A percentile compares a stretch with the other conserved stretches of the same genome.
These are phyloP conservation scores for Xenoacremonium recifei DNA, from an alignment of 2,329 filamentous ascomycete genomes.

Conservation along the genomic window DNA sequence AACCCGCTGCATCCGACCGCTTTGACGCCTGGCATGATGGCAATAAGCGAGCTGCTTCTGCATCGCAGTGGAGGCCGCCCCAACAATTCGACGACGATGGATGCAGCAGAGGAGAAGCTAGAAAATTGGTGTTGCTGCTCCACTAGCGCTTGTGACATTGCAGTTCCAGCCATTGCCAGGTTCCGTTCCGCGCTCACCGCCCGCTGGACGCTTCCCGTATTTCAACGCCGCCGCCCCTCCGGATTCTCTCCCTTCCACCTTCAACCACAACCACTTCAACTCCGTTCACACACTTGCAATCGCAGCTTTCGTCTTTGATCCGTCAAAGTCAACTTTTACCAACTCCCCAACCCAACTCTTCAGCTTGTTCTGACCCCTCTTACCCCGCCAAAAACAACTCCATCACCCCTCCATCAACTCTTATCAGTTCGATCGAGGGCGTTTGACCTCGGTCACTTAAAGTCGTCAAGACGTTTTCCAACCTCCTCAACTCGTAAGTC, in stretches of 20 bases:
- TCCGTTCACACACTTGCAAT: not conserved
- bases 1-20: constrained; percentile 10
- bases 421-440: constrained; percentile 48
- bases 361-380: constrained; percentile 14
- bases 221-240: constrained; percentile 19
- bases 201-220: constrained; percentile 11
- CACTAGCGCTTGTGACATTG: too few species aligned
- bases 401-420: constrained; percentile 19
- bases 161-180: too few species aligned
- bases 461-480: constrained; percentile 95
- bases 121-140: too few species aligned
- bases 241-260: constrained; percentile 8
- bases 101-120: too few species aligned
- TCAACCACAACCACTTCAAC: constrained; percentile 11
- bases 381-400: constrained; percentile 23
- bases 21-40: too few species aligned
- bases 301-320: not conserved
- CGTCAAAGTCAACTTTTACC: not conserved
- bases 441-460: constrained; percentile 52
- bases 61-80: too few species aligned
- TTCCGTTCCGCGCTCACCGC: too few species aligned
- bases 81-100: too few species aligned
- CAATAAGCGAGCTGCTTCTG: too few species aligned
- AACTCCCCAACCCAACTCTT: constrained; percentile 8
- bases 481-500: constrained; percentile 91